These are phyloP conservation scores for Candida oleophila DNA, from an alignment of 805 yeast species.

Conservation along the genomic window DNA sequence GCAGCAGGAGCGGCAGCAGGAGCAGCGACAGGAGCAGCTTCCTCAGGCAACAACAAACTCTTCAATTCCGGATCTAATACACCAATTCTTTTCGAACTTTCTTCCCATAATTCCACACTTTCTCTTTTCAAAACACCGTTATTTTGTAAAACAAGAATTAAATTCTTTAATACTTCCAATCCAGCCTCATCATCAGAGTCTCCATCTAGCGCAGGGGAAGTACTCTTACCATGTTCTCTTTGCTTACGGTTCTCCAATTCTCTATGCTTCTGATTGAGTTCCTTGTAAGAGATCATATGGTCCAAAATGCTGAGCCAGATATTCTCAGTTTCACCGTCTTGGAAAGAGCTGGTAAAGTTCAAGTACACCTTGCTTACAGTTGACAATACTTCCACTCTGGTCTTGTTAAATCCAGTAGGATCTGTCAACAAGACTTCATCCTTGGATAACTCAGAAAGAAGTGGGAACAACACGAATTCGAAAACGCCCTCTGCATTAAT, in stretches of 20 bases:
- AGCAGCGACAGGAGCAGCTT: not conserved
- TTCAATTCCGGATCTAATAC: constrained; percentile 27
- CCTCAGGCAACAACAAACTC: not conserved
- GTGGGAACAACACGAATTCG: constrained; percentile 73
- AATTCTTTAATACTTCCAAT: constrained; percentile 38
- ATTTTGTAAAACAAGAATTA: constrained; percentile 37
- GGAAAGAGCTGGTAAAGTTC: constrained; percentile 28
- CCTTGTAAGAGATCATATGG: constrained; percentile 27
- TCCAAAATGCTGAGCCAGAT: constrained; percentile 38
- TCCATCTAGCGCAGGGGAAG: constrained; percentile 4
- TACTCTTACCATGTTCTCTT: not conserved
- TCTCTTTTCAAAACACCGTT: constrained; percentile 22
- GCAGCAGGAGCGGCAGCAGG: not conserved
- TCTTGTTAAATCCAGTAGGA: constrained; percentile 56
- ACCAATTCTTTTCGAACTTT: constrained; percentile 32
- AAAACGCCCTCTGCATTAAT: constrained; percentile 56
- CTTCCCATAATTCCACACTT: constrained; percentile 26
- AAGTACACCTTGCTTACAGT: constrained; percentile 59
- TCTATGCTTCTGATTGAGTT: constrained; percentile 1
- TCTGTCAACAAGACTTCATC: constrained; percentile 62
- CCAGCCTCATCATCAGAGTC: constrained; percentile 15
- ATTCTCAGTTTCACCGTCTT: constrained; percentile 18
- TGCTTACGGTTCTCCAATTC: not conserved
- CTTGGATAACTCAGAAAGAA: constrained; percentile 62
- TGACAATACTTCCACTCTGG: constrained; percentile 66